Evolutionary conservation across 768 basidiomycete genomes (phyloP), one percentile per base, ranked within the genome.

Genomic region (Mycena metata): DNA sequence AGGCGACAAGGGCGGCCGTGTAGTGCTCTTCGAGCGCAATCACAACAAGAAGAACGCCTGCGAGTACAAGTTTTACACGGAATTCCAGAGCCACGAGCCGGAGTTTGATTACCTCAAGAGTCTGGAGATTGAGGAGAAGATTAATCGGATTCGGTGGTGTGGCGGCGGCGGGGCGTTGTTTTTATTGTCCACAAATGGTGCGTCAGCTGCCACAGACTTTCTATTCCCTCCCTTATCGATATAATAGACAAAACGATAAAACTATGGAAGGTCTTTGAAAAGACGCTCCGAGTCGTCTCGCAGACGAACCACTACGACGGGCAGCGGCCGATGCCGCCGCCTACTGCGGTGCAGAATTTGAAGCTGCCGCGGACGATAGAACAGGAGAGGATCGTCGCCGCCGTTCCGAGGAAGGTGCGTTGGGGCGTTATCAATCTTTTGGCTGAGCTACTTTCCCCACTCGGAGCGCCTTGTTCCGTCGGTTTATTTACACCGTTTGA

Each of bases 71-170:
- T 99, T 99, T 83, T 99, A 99, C 81, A 99, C 98, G 61, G 98
- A 99, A 82, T 98, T 99, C 79, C 98, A 99, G 87, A 96, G 94
- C 52, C 98, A 99, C 80, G 98, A 99, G 81, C 98, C 98, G 67
- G 98, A 99, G 81, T 99, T 99, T 80, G 98, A 99, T 84, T 99
- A 99, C 81, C 91, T 99, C 77, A 99, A 99, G 86, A 96, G 95
- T 17, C 86, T 99, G 74, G 98, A 99, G 87, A 99, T 99, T 80
- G 98, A 99, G 83, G 98, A 99, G 88, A 99, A 99, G 92, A 99
- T 99, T 85, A 99, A 99, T 86, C 94, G 97, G 89, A 99, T 99
- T 88, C 94, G 96, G 79, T 99, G 98, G 98, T 98, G 96, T 85
- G 96, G 91, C 9, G 39, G 83, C 89, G 98, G 69, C 96, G 97